Evolutionary conservation across 176 grass and related monocot species (phyloP), one percentile per base, ranked within the genome.

Genomic region (Rhynchospora pubera): DNA sequence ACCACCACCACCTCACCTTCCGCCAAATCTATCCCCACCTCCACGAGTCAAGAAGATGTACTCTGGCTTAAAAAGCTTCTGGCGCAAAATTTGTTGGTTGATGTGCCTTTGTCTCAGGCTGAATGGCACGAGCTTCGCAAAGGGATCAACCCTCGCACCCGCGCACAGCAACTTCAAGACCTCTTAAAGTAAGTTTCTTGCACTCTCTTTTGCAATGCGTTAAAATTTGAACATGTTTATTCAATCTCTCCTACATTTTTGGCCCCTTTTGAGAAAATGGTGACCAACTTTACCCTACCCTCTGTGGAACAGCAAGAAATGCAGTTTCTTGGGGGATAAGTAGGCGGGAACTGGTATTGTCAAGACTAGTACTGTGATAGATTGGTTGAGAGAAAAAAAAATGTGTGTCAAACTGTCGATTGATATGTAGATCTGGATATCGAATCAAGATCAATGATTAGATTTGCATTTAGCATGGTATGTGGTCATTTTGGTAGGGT

Each of bases 61-160:
- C 51, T 64, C 57, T 99, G 93, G 93, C 89, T 99, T 78, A 91
- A 84, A 79, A 68, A 75, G 26, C 87, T 94, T 79, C 84, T 99
- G 69, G 85, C 39, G 39, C 60, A 71, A 61, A 95, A 95, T 91
- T 91, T 85, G 44, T 30, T 90, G 44, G 81, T 77, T 60, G 75
- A 87, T 39, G 80, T n/a, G 55, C 63, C 78, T 19, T 73, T 46
- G 44, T 92, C 84, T 45, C 79, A 84, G 15, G 89, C 79, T 55
- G 62, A 89, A 62, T 90, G 87, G 90, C 92, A 90, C 71, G 53
- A 83, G 64, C 91, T 93, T 66, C 93, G 96, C 71, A 99, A 99
- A 85, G 96, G 93, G 80, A 99, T 99, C 87, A 99, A 99, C 55
- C 92, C 92, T 46, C 93, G 96, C 69, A 95, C 91, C 55, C 89